Base-by-base conservation (phyloP, 441 rosid species). In the Manihot esculenta region DNA sequence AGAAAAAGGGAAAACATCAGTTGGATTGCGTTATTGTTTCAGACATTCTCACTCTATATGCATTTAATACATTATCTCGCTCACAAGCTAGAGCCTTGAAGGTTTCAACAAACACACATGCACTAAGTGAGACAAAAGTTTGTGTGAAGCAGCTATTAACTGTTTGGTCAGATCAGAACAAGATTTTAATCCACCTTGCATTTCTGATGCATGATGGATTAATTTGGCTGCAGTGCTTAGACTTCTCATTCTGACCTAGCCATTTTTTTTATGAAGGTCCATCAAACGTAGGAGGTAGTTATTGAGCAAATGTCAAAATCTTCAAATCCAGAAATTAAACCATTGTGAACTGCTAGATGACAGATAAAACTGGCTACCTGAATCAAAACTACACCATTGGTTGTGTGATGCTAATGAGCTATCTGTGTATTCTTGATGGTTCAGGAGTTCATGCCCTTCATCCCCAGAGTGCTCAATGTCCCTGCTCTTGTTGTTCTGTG, bases 301-400 rank as follows among this genome's bases (percentile, higher is more conserved):
- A 49, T 17, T 10, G 3, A 50, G 58, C 47, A 24, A 26, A 64
- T 12, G 24, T 1, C 20, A 2, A 24, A 45, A 44, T 27, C 54
- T 60, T 81, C 74, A 84, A 67, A 74, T 67, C 85, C 88, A 82
- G 77, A 83, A 84, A 47, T 81, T 86, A 65, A 82, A 81, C 87
- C 92, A 85, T 33, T 72, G 75, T 14, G 83, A 69, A 30, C 69
- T 79, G 78, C 72, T 77, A 60, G 79, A 64, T 50, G 84, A 69
- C 44, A 80, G 80, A 73, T 88, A 87, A 44, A 83, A 74, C 24
- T 76, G 63, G 62, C 77, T 70, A 67, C 65, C 74, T 64, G 86
- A 81, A 50, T 50, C 76, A 44, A 83, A 81, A 33, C 81, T 76
- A 64, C 74, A 79, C 83, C 85, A 84, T 23, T 75, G 83, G 47